These are phyloP conservation scores for Arthromyces matolae DNA, from an alignment of 768 basidiomycete species.

Conservation along the genomic window DNA sequence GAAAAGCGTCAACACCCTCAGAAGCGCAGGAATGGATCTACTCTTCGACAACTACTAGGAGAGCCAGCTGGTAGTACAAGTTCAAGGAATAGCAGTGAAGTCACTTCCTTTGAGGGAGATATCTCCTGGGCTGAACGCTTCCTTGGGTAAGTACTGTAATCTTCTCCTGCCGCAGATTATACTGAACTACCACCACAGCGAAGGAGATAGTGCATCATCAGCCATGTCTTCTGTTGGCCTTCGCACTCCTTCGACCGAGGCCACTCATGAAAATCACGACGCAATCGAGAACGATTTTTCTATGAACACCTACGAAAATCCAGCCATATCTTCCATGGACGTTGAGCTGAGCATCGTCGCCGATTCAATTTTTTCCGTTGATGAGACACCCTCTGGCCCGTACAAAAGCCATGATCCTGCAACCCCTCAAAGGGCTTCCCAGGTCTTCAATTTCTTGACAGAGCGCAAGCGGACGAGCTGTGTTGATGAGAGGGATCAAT, in stretches of 20 bases:
- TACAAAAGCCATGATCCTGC: slow-evolving; percentile 36
- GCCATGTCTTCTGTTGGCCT: slow-evolving; percentile 47
- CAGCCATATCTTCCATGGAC: slow-evolving; percentile 68
- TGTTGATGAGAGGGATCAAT: slow-evolving; percentile 31
- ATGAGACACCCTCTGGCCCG: slow-evolving; percentile 23
- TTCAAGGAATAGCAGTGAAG: slow-evolving; percentile 21
- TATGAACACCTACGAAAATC: slow-evolving; percentile 37
- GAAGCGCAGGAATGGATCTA: slow-evolving; percentile 62
- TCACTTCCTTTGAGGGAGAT: slow-evolving; percentile 56
- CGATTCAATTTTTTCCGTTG: slow-evolving; percentile 33
- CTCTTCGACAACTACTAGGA: slow-evolving; percentile 70
- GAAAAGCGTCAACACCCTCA: slow-evolving; percentile 45
- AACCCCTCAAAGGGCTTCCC: slow-evolving; percentile 67
- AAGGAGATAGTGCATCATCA: slow-evolving; percentile 39
- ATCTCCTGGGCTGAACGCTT: slow-evolving; percentile 84
- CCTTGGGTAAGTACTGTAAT: slow-evolving; percentile 48
- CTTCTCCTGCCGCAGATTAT: not conserved
- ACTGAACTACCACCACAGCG: slow-evolving; percentile 28
- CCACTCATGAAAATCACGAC: slow-evolving; percentile 33
- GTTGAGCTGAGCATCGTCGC: slow-evolving; percentile 66
- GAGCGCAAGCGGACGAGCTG: slow-evolving; percentile 35
- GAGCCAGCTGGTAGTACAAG: slow-evolving; percentile 36
- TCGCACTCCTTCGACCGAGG: slow-evolving; percentile 47
- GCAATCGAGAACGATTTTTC: slow-evolving; percentile 46
- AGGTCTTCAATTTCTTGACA: slow-evolving; percentile 71